Conservation (phyloP, 1,284 basidiomycete species). For the Apiotrichum sp. region DNA sequence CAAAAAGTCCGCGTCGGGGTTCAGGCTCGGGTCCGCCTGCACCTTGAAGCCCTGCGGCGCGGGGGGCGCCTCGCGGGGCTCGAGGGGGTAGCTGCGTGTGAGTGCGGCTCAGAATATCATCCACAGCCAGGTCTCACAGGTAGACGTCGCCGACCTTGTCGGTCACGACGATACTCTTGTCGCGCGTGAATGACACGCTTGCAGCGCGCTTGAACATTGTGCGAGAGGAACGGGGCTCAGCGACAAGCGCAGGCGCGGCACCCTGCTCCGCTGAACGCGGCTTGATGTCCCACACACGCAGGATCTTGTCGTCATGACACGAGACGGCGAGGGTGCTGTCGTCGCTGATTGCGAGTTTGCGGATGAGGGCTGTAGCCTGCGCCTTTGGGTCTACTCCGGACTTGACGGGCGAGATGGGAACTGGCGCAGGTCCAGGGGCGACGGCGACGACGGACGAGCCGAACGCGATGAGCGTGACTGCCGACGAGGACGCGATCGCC, state of each 20-base stretch:
- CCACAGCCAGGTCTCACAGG: constrained; percentile 18
- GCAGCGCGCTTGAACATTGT: constrained; percentile 24
- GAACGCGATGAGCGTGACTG: constrained; percentile 6
- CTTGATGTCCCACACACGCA: constrained; percentile 64
- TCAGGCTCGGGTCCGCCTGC: constrained; percentile 61
- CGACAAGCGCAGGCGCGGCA: no score
- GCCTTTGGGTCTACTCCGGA: constrained; percentile 10
- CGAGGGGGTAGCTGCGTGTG: constrained; percentile 36
- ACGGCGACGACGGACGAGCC: constrained; percentile 11
- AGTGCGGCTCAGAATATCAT: not conserved
- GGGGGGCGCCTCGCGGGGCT: constrained; percentile 52
- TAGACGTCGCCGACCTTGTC: constrained; percentile 45
- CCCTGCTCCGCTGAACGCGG: no score
- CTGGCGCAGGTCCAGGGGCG: constrained; percentile 15
- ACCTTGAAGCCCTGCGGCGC: constrained; percentile 50
- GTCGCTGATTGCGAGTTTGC: constrained; percentile 56
- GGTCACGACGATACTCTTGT: constrained; percentile 29
- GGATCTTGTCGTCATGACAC: constrained; percentile 67
- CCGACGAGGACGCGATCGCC: constrained; percentile 12
- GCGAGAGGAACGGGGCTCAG: constrained; percentile 5
- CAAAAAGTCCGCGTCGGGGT: constrained; percentile 42
- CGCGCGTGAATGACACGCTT: constrained; percentile 20
- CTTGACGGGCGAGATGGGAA: no score
- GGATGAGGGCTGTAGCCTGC: constrained; percentile 48
- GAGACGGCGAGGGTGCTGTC: constrained; percentile 56